Percentiles rank a stretch among this genome's conserved stretches.
phyloP scores from a whole-genome alignment of 345 rosid species.

The Populus pruinosa region DNA sequence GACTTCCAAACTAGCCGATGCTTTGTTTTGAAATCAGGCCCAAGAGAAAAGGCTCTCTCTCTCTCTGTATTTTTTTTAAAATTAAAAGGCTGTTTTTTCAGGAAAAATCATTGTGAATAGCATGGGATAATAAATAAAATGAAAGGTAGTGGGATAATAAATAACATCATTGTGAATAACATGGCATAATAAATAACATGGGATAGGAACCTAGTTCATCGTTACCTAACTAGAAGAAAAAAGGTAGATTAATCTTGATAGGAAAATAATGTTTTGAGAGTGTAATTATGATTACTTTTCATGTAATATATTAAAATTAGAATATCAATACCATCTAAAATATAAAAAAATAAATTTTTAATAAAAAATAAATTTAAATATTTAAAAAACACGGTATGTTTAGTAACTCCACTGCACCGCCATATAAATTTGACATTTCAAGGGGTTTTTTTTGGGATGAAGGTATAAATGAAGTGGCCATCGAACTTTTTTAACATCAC shows the following conservation, averaged over 20 bases:
- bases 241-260: too few relatives aligned
- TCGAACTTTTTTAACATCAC: neutral
- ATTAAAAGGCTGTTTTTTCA: neutral
- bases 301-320: too few relatives aligned
- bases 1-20: neutral
- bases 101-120: neutral
- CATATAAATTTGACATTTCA: neutral
- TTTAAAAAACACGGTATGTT: too few relatives aligned
- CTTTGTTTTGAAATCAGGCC: neutral
- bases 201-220: neutral
- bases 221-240: neutral
- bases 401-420: neutral
- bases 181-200: neutral
- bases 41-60: too few relatives aligned
- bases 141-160: too few relatives aligned
- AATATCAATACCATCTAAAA: too few relatives aligned
- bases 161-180: neutral
- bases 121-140: neutral
- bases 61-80: too few relatives aligned
- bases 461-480: neutral
- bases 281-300: too few relatives aligned
- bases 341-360: too few relatives aligned
- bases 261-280: too few relatives aligned
- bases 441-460: neutral
- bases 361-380: too few relatives aligned